Base-by-base conservation (phyloP, 306 rosid genomes). In the Cicer pinnatifidum region DNA sequence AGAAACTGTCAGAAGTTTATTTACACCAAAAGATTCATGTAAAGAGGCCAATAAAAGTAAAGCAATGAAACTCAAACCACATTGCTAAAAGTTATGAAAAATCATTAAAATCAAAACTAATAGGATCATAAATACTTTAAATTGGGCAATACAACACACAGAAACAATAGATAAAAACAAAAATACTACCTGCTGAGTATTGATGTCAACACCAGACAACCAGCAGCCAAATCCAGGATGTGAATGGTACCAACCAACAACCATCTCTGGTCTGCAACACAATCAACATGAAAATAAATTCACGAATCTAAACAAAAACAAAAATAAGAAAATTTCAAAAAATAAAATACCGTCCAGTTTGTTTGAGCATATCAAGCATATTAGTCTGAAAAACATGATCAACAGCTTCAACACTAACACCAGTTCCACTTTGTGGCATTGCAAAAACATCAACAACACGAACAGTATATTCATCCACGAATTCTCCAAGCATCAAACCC, bases 191-290 rank as follows among this genome's bases (percentile, higher is more conserved):
- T 93, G 98, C 79, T 93, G 98, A 1, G 98, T 93, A 78, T 93
- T 93, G 57, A 91, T 93, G 75, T 93, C 98, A 38, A 93, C 97
- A 75, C 98, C 98, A 78, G 98, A 93, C 53, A 93, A 94, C 98
- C 98, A 93, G 78, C 98, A 93, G 68, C 98, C 98, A 73, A 93
- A 93, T 67, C 97, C 98, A 78, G 96, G 98, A 90, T 93, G 98
- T 0, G 98, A 93, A 82, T 93, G 98, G 75, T 93, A 93, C 98
- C 97, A 93, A 3, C 98, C 98, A 1, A 91, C 97, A 80, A 93
- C 98, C 98, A 93, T 93, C 92, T 93, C 97, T 1, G 97, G 97
- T 72, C 98, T 91, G 86, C 71, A 83, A 78, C 61, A 28, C 35
- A 28, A 28, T 28, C 35, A 28, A 3, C 35, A 28, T 28, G 35